These are phyloP conservation scores for Geranium brycei DNA, from an alignment of 345 rosid species.

Conservation along the genomic window DNA sequence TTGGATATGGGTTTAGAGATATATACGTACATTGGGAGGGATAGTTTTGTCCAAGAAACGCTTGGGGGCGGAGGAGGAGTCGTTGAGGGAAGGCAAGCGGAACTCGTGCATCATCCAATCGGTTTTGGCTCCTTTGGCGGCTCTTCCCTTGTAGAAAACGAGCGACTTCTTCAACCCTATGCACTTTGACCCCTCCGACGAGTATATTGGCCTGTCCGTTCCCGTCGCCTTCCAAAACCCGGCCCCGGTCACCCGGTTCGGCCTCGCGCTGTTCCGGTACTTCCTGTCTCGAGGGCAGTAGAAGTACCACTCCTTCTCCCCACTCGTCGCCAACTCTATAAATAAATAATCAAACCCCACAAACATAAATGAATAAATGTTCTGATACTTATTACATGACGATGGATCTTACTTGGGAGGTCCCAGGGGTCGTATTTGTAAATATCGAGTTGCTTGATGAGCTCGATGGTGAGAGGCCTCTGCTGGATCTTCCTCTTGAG, in stretches of 20 bases:
- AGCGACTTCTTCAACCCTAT: constrained; percentile 89
- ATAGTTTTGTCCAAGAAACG: constrained; percentile 38
- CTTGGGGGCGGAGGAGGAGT: constrained; percentile 24
- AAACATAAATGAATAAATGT: neutral
- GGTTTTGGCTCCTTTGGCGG: constrained; percentile 83
- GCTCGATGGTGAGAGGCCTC: constrained; percentile 62
- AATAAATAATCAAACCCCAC: no score
- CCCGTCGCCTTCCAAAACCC: constrained; percentile 98
- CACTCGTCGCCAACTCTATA: constrained; percentile 57
- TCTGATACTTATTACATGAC: neutral
- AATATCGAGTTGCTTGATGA: constrained; percentile 79
- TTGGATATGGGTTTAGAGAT: no score
- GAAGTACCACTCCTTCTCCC: constrained; percentile 91
- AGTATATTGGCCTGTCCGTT: constrained; percentile 84
- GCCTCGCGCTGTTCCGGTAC: constrained; percentile 81
- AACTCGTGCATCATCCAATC: constrained; percentile 99
- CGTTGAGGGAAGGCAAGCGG: constrained; percentile 63
- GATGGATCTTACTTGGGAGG: constrained; percentile 58
- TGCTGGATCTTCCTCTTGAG: constrained; percentile 70
- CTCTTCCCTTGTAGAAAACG: constrained; percentile 87
- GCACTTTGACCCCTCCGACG: constrained; percentile 71
- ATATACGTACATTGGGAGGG: constrained; percentile 43
- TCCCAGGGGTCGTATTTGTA: constrained; percentile 96
- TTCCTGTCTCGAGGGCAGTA: constrained; percentile 90
- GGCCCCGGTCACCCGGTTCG: constrained; percentile 77